Conservation (phyloP, 345 rosid genomes). For the Eucalyptus sp. region DNA sequence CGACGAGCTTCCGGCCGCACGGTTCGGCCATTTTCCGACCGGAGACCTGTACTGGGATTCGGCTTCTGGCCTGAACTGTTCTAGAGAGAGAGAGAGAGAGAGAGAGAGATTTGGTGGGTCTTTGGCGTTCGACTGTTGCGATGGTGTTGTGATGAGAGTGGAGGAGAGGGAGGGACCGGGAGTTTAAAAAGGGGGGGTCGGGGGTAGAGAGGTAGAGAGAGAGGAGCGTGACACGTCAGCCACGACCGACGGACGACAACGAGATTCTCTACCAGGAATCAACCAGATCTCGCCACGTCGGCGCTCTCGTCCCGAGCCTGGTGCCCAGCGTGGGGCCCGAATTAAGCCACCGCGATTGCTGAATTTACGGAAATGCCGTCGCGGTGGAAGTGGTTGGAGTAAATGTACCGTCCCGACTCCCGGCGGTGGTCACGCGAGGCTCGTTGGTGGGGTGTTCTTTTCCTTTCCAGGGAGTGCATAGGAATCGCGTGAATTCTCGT, state of each 20-base stretch:
- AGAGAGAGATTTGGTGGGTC: neutral
- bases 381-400: neutral
- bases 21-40: constrained; percentile 37
- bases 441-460: neutral
- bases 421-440: neutral
- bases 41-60: neutral
- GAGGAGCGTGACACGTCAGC: neutral
- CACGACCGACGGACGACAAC: too few relatives aligned
- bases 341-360: neutral
- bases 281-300: too few relatives aligned
- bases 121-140: neutral
- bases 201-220: neutral
- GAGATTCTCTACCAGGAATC: too few relatives aligned
- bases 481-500: neutral
- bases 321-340: neutral
- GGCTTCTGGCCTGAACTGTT: neutral
- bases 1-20: constrained; percentile 46
- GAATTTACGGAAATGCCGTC: neutral
- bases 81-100: neutral
- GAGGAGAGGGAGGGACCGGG: neutral
- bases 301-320: too few relatives aligned
- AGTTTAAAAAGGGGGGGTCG: neutral
- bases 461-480: neutral
- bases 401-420: neutral
- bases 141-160: neutral